Evolutionary conservation across 2,329 filamentous ascomycete species (phyloP).

Genomic region (Fusarium continuum): DNA sequence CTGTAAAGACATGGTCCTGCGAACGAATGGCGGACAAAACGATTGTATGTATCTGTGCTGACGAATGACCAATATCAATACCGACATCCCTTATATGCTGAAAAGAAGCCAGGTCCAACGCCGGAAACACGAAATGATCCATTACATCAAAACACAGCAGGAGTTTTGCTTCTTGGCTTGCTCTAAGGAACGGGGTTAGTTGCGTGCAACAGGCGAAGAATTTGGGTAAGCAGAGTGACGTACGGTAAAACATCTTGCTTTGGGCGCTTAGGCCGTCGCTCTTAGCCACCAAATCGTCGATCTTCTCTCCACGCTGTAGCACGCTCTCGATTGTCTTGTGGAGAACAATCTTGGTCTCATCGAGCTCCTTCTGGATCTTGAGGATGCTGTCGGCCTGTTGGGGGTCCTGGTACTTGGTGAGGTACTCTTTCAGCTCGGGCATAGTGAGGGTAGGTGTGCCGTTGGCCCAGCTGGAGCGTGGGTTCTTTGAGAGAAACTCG

Average conservation of each 20-base stretch:
- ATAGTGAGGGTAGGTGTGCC: constrained; percentile 66
- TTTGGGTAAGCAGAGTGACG: constrained; percentile 41
- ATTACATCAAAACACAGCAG: constrained; percentile 76
- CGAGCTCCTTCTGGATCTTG: constrained; percentile 95
- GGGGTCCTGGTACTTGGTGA: constrained; percentile 81
- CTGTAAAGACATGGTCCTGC: constrained; percentile 33
- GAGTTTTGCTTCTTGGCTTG: constrained; percentile 84
- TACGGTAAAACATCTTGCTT: constrained; percentile 98
- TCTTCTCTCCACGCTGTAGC: constrained; percentile 93
- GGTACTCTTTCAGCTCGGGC: constrained; percentile 81
- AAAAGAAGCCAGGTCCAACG: constrained; percentile 47
- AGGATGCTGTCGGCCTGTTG: constrained; percentile 89
- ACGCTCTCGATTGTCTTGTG: constrained; percentile 95
- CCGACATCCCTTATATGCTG: constrained; percentile 42
- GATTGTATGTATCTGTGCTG: constrained; percentile 42
- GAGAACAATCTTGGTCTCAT: constrained; percentile 96
- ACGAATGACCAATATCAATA: constrained; percentile 48
- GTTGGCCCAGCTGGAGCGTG: constrained; percentile 72
- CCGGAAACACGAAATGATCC: constrained; percentile 43
- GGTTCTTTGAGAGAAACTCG: constrained; percentile 83
- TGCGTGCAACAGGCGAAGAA: neutral
- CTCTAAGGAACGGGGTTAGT: constrained; percentile 48
- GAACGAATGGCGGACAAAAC: constrained; percentile 41
- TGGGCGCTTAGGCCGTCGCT: constrained; percentile 88
- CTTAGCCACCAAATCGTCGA: constrained; percentile 92